Evolutionary conservation across 768 basidiomycete species (phyloP).

Genomic region (Lyophyllum decastes): DNA sequence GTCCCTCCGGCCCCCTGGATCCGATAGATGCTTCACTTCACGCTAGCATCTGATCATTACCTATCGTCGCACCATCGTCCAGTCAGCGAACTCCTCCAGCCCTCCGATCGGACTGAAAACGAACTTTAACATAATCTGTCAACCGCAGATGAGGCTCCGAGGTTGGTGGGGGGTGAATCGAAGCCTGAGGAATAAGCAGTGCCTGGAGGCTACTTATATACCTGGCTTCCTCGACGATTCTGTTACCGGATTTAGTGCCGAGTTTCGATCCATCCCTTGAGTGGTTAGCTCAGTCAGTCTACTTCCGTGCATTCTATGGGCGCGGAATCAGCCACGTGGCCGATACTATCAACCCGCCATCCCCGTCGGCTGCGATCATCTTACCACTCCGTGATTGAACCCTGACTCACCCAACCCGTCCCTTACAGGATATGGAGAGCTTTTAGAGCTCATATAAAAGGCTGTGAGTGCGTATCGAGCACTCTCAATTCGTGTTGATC

Average conservation of each 20-base stretch:
- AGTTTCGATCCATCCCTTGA: not conserved
- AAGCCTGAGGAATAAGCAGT: not conserved
- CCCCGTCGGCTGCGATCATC: not conserved
- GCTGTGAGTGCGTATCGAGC: not conserved
- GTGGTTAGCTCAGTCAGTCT: not conserved
- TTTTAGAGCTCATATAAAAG: slow-evolving; percentile 5
- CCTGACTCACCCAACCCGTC: slow-evolving; percentile 5
- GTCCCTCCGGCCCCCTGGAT: not conserved
- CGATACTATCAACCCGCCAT: not conserved
- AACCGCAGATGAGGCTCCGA: not conserved
- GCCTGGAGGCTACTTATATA: not conserved
- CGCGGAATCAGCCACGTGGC: slow-evolving; percentile 2
- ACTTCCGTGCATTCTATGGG: not conserved
- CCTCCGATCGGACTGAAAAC: not conserved
- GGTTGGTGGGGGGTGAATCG: not conserved
- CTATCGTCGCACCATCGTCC: not conserved
- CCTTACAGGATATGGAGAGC: slow-evolving; percentile 6
- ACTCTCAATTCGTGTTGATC: not conserved
- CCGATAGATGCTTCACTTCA: not conserved
- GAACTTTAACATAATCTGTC: not conserved
- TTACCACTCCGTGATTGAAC: not conserved
- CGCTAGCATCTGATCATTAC: not conserved
- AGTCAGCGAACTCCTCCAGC: not conserved
- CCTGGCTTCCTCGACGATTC: not conserved
- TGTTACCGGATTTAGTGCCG: not conserved